These are phyloP conservation scores for Kazachstania viticola DNA, from an alignment of 805 yeast genomes.

Conservation along the genomic window DNA sequence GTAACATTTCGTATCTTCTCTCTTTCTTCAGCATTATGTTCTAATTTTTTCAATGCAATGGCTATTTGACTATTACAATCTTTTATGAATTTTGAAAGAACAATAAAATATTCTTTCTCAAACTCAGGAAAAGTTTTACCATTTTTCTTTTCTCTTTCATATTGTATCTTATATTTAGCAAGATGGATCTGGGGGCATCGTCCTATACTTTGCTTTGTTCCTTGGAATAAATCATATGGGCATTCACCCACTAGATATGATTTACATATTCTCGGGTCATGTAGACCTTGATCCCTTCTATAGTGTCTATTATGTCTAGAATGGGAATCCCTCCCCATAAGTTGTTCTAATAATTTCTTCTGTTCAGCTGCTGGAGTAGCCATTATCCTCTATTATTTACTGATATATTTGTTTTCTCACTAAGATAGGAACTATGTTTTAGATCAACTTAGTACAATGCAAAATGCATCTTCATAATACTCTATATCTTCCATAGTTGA, in stretches of 20 bases:
- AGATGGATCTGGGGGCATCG: slow-evolving; percentile 66
- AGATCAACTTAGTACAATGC: too few species aligned
- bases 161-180: slow-evolving; percentile 62
- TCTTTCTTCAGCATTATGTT: slow-evolving; percentile 62
- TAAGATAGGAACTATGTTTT: too few species aligned
- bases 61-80: slow-evolving; percentile 60
- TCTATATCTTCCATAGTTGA: too few species aligned
- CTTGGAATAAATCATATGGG: slow-evolving; percentile 70
- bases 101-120: slow-evolving; percentile 34
- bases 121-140: slow-evolving; percentile 36
- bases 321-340: slow-evolving; percentile 38
- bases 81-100: slow-evolving; percentile 42
- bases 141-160: slow-evolving; percentile 36
- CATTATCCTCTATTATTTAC: too few species aligned
- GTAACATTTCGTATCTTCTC: slow-evolving; percentile 44
- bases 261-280: slow-evolving; percentile 59
- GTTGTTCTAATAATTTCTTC: slow-evolving; percentile 60
- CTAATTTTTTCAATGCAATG: slow-evolving; percentile 47
- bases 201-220: slow-evolving; percentile 77
- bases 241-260: slow-evolving; percentile 77
- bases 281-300: slow-evolving; percentile 26
- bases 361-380: slow-evolving; percentile 69
- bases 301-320: slow-evolving; percentile 8
- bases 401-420: too few species aligned
- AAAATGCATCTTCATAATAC: too few species aligned